Evolutionary conservation across 2,329 filamentous ascomycete genomes (phyloP).

Genomic region (Cladosporium sp.): DNA sequence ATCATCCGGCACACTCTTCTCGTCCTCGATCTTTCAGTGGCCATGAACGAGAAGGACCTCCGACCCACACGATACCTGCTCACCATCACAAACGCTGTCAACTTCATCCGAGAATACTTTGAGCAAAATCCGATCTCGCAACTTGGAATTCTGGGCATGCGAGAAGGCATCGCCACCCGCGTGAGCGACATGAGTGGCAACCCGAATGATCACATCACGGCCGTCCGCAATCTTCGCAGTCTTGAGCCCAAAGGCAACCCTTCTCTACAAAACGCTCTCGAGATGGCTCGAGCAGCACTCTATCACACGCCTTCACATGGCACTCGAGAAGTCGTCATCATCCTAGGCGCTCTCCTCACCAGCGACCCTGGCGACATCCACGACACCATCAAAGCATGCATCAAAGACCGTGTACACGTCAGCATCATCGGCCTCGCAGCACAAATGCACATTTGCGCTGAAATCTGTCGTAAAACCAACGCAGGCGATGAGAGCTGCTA

Average conservation of each 20-base stretch:
- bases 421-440: slow-evolving; percentile 88
- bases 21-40: slow-evolving; percentile 86
- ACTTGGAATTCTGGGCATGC: slow-evolving; percentile 87
- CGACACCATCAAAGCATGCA: slow-evolving; percentile 76
- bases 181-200: slow-evolving; percentile 91
- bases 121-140: slow-evolving; percentile 99
- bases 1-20: slow-evolving; percentile 96
- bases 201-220: slow-evolving; percentile 80
- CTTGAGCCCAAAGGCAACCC: slow-evolving; percentile 53
- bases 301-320: slow-evolving; percentile 92
- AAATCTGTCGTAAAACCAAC: slow-evolving; percentile 87
- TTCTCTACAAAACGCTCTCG: slow-evolving; percentile 84
- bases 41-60: slow-evolving; percentile 94
- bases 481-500: slow-evolving; percentile 75
- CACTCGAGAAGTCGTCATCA: slow-evolving; percentile 86
- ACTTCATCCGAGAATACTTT: slow-evolving; percentile 93
- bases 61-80: slow-evolving; percentile 84
- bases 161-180: slow-evolving; percentile 81
- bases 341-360: slow-evolving; percentile 87
- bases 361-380: slow-evolving; percentile 95
- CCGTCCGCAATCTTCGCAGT: slow-evolving; percentile 59
- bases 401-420: slow-evolving; percentile 81
- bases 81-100: slow-evolving; percentile 76
- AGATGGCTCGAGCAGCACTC: slow-evolving; percentile 90
- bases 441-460: slow-evolving; percentile 86